A percentile compares a stretch with the other conserved stretches of the same genome.
phyloP scores from a whole-genome alignment of 2,329 filamentous ascomycete genomes.

The Aureobasidium sp. region DNA sequence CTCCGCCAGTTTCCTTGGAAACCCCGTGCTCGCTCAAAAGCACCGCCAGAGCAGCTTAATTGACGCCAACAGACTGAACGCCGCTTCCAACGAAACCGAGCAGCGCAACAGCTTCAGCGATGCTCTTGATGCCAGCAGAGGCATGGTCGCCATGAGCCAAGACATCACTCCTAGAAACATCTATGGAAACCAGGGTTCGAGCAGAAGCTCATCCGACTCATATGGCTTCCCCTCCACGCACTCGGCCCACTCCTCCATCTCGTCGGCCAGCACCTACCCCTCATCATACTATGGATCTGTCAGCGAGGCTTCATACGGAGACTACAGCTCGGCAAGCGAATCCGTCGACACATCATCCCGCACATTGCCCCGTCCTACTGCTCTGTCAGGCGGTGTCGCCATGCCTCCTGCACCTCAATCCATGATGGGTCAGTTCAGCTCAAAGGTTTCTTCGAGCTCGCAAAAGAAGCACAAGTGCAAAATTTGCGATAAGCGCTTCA shows the following conservation, averaged over 20 bases:
- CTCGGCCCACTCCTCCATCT: slow-evolving; percentile 83
- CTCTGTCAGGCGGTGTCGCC: slow-evolving; percentile 46
- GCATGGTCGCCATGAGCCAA: slow-evolving; percentile 93
- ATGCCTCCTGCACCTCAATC: slow-evolving; percentile 80
- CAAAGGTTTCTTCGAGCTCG: slow-evolving; percentile 87
- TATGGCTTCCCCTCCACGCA: slow-evolving; percentile 85
- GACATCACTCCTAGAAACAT: slow-evolving; percentile 82
- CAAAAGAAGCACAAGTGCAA: slow-evolving; percentile 99
- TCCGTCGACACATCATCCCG: slow-evolving; percentile 72
- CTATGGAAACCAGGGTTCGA: slow-evolving; percentile 58
- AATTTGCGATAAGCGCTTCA: slow-evolving; percentile 96
- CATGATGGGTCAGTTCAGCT: slow-evolving; percentile 99
- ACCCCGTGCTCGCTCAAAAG: slow-evolving; percentile 35
- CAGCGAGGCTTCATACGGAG: slow-evolving; percentile 71
- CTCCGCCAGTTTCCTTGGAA: slow-evolving; percentile 43
- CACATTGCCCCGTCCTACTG: slow-evolving; percentile 72
- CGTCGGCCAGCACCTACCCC: slow-evolving; percentile 68
- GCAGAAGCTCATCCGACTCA: slow-evolving; percentile 68
- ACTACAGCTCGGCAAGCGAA: slow-evolving; percentile 89
- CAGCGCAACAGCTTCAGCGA: slow-evolving; percentile 68
- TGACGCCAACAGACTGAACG: slow-evolving; percentile 55
- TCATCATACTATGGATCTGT: slow-evolving; percentile 79
- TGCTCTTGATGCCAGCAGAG: slow-evolving; percentile 82
- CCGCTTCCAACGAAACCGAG: slow-evolving; percentile 44
- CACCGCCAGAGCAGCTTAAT: slow-evolving; percentile 53